phyloP scores from a whole-genome alignment of 345 rosid species.

The Melastoma malabathricum region DNA sequence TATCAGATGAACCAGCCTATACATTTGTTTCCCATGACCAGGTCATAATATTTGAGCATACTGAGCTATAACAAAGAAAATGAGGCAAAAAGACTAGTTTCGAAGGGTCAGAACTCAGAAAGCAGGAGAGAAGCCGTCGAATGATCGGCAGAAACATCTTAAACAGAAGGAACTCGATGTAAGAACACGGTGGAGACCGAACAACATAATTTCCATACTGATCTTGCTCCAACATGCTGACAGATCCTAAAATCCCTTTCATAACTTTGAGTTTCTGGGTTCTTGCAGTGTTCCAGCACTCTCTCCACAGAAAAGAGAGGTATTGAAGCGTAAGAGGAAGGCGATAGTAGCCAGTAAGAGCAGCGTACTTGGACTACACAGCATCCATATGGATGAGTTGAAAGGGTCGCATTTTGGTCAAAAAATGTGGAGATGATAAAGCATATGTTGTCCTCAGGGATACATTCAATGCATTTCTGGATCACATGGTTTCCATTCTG shows the following conservation, averaged over 20 bases:
- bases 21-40: too few species aligned
- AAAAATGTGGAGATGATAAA: conserved; percentile 48
- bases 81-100: too few species aligned
- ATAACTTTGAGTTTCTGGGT: conserved; percentile 10
- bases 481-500: conserved; percentile 86
- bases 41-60: too few species aligned
- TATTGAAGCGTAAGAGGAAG: not conserved
- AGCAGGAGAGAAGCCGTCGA: too few species aligned
- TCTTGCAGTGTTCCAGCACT: conserved; percentile 7
- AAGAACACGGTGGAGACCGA: conserved; percentile 20
- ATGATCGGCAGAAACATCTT: not conserved
- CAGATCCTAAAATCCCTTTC: conserved; percentile 46
- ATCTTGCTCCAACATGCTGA: conserved; percentile 52
- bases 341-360: not conserved
- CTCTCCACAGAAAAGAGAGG: not conserved
- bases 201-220: conserved; percentile 63
- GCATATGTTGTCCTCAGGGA: conserved; percentile 41
- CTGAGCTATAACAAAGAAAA: too few species aligned
- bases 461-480: conserved; percentile 64
- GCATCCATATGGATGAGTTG: conserved; percentile 75
- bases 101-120: too few species aligned
- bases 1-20: too few species aligned
- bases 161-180: not conserved
- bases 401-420: conserved; percentile 53
- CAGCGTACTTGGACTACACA: conserved; percentile 61